Conservation (phyloP, 345 rosid genomes). For the Laguncularia racemosa region DNA sequence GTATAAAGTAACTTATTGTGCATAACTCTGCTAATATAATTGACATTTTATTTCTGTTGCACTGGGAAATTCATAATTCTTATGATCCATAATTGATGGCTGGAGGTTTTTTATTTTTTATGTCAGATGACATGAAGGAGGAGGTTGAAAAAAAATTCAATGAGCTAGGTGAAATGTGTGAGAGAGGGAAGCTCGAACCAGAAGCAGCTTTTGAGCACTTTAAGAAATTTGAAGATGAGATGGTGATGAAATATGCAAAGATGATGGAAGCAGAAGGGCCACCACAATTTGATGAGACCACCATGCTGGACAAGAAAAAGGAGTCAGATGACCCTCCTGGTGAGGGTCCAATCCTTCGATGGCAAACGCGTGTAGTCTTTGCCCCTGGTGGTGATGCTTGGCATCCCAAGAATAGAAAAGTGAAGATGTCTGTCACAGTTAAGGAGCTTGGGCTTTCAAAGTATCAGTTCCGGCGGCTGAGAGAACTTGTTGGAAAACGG, state of each 20-base stretch:
- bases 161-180: slow-evolving; percentile 85
- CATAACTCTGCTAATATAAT: no score
- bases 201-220: slow-evolving; percentile 77
- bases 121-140: slow-evolving; percentile 72
- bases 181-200: slow-evolving; percentile 63
- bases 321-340: slow-evolving; percentile 76
- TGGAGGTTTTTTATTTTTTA: slow-evolving; percentile 1
- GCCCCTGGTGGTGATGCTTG: slow-evolving; percentile 97
- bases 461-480: slow-evolving; percentile 60
- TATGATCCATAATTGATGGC: no score
- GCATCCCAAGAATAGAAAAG: slow-evolving; percentile 98
- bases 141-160: slow-evolving; percentile 70
- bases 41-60: no score
- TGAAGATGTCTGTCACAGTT: slow-evolving; percentile 84
- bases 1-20: no score
- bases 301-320: slow-evolving; percentile 39
- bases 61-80: no score
- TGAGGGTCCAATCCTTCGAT: slow-evolving; percentile 84
- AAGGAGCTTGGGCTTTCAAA: slow-evolving; percentile 93
- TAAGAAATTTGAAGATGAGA: slow-evolving; percentile 83
- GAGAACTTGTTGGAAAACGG: slow-evolving; percentile 82
- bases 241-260: slow-evolving; percentile 59
- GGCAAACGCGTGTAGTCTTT: slow-evolving; percentile 82
- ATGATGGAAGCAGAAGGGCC: slow-evolving; percentile 62
- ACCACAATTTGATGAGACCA: slow-evolving; percentile 45